Conservation (phyloP, 176 grass and related monocot species). For the Echinochloa phyllopogon region DNA sequence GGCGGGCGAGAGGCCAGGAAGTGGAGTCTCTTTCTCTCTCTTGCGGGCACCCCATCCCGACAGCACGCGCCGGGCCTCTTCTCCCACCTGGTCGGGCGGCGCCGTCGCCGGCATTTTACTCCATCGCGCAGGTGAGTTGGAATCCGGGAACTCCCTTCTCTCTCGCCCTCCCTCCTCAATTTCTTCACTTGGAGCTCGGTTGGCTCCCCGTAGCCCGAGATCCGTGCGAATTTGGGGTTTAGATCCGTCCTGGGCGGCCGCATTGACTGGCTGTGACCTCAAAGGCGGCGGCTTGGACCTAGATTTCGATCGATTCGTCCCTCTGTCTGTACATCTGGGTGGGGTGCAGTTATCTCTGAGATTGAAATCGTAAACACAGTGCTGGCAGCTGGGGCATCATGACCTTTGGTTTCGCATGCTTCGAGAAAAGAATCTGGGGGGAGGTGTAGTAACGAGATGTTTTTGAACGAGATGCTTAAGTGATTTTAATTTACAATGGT, state of each 20-base stretch:
- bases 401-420: not conserved
- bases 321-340: not conserved
- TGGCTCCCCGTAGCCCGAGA: not conserved
- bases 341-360: not conserved
- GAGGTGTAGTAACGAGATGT: not conserved
- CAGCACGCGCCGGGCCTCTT: not conserved
- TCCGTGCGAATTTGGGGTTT: not conserved
- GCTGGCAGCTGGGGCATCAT: not conserved
- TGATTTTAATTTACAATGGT: not conserved
- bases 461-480: not conserved
- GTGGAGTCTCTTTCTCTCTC: not conserved
- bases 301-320: not conserved
- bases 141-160: not conserved
- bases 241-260: constrained; percentile 27
- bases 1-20: not conserved
- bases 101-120: not conserved
- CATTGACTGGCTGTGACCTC: constrained; percentile 11
- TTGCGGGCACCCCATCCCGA: not conserved
- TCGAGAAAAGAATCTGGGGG: not conserved
- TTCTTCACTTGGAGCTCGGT: not conserved
- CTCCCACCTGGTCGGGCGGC: not conserved
- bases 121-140: constrained; percentile 7
- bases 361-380: not conserved
- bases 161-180: not conserved
- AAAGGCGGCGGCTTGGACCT: not conserved